Evolutionary conservation across 768 basidiomycete genomes (phyloP).

Genomic region (Podaxis sp.): DNA sequence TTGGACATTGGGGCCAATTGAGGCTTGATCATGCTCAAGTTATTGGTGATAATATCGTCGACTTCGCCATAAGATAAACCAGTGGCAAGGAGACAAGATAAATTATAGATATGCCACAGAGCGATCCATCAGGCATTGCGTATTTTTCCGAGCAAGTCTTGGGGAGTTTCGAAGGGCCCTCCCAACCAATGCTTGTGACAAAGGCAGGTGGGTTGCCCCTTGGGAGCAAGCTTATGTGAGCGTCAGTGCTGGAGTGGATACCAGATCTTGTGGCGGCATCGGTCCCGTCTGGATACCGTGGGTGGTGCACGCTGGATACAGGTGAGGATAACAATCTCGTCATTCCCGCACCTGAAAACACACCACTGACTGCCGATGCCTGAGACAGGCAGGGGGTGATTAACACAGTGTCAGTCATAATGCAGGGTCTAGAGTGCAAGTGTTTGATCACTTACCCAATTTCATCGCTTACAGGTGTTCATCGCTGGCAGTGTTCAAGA

Average conservation of each 20-base stretch:
- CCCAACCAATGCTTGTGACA: not conserved
- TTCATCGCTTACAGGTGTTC: too few relatives aligned
- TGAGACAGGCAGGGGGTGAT: not conserved
- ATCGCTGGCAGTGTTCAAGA: too few relatives aligned
- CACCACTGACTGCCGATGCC: not conserved
- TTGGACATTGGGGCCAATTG: not conserved
- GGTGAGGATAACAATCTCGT: not conserved
- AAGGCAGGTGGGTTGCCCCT: not conserved
- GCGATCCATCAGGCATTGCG: not conserved
- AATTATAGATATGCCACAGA: not conserved
- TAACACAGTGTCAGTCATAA: not conserved
- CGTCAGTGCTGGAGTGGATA: not conserved
- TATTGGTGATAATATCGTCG: not conserved
- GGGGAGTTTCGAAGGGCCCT: not conserved
- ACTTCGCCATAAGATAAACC: not conserved
- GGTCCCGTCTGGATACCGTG: not conserved
- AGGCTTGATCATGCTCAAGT: not conserved
- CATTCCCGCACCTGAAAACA: not conserved
- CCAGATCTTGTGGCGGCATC: not conserved
- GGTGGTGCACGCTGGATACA: not conserved
- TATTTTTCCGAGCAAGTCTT: not conserved
- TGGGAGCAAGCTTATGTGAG: not conserved
- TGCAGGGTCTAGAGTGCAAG: not conserved
- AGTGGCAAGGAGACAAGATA: not conserved
- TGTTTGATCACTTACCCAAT: not conserved